Percentiles rank a stretch among this genome's conserved stretches.
Evolutionary conservation across 1,284 basidiomycete genomes (phyloP).

Genomic region (Tilletia horrida): DNA sequence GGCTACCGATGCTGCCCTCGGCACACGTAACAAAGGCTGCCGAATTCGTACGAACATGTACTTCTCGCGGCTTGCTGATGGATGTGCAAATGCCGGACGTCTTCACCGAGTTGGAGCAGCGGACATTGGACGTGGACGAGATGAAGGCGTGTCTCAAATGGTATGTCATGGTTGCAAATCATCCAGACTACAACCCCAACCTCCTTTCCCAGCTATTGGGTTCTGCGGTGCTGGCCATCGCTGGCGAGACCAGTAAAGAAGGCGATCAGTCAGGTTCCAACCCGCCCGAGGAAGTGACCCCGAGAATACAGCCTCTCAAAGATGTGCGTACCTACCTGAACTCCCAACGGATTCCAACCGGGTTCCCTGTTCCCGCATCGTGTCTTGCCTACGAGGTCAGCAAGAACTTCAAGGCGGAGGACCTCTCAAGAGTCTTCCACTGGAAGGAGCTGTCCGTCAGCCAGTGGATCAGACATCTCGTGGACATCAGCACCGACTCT

Average conservation of each 20-base stretch:
- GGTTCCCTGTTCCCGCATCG: conserved; percentile 75
- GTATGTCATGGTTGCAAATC: conserved; percentile 71
- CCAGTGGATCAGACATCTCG: conserved; percentile 73
- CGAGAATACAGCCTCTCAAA: conserved; percentile 58
- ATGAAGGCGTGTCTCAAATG: conserved; percentile 80
- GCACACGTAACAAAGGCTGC: conserved; percentile 66
- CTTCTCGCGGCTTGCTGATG: conserved; percentile 69
- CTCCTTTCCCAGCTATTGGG: conserved; percentile 47
- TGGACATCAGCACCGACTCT: conserved; percentile 59
- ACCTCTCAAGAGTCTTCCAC: conserved; percentile 57
- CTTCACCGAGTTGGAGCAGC: conserved; percentile 69
- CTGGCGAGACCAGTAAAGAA: conserved; percentile 19
- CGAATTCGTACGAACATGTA: conserved; percentile 67
- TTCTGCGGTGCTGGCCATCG: conserved; percentile 38
- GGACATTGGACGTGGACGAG: conserved; percentile 72
- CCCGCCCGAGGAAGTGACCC: background rate
- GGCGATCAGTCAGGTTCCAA: too few relatives aligned
- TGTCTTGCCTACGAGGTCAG: conserved; percentile 72
- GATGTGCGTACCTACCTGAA: conserved; percentile 74
- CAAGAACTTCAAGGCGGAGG: conserved; percentile 60
- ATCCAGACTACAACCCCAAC: conserved; percentile 50
- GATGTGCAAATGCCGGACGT: conserved; percentile 84
- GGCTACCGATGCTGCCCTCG: conserved; percentile 72
- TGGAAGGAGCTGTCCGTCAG: conserved; percentile 77
- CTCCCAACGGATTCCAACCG: conserved; percentile 68